Percentiles rank a stretch among this genome's conserved stretches.
phyloP scores from a whole-genome alignment of 306 rosid genomes.

The Erythrophleum fordii region DNA sequence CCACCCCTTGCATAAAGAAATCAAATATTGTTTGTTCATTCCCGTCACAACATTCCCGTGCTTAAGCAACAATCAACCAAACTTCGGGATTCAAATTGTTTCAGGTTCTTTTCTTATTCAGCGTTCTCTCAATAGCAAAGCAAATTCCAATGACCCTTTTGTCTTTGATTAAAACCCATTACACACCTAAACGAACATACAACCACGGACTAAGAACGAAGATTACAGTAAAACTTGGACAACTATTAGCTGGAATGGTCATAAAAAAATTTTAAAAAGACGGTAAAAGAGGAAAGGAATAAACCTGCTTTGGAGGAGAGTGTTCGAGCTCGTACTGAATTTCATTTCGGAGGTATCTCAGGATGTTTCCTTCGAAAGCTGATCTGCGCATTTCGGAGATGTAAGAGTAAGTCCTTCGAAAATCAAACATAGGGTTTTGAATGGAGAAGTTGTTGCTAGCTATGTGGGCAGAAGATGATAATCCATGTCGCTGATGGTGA shows the following conservation, averaged over 20 bases:
- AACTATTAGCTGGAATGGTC: neutral
- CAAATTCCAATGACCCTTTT: neutral
- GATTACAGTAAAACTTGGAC: neutral
- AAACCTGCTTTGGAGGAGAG: conserved; percentile 55
- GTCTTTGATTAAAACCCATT: conserved; percentile 12
- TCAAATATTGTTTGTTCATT: neutral
- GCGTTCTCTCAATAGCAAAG: conserved; percentile 13
- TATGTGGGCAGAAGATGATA: neutral
- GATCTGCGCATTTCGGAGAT: conserved; percentile 71
- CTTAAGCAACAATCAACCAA: neutral
- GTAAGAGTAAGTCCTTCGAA: conserved; percentile 54
- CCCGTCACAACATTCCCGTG: neutral
- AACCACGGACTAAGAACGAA: neutral
- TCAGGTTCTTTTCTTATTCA: neutral
- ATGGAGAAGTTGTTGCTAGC: conserved; percentile 19
- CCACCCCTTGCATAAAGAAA: neutral
- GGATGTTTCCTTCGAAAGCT: conserved; percentile 73
- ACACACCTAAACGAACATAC: neutral
- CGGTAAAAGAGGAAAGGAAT: neutral
- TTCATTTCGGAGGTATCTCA: conserved; percentile 74
- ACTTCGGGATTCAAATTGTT: neutral
- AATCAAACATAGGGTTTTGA: conserved; percentile 34
- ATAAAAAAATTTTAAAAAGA: neutral
- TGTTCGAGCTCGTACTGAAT: conserved; percentile 73
- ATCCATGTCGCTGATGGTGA: conserved; percentile 34